Evolutionary conservation across 345 rosid genomes (phyloP).

Genomic region (Gossypium mustelinum): DNA sequence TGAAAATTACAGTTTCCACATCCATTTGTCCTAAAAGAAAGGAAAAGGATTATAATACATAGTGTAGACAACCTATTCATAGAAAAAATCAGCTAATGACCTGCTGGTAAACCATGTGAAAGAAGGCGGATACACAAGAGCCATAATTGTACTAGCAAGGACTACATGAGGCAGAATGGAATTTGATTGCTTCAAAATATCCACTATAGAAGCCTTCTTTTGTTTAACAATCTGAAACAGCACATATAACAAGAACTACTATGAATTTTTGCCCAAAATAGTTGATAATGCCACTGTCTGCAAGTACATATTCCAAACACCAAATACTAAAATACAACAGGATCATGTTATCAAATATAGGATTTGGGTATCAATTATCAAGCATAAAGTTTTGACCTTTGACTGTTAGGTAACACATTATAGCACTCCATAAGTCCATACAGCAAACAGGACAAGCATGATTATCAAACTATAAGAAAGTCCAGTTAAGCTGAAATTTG

Average conservation of each 20-base stretch:
- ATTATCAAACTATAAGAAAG: background rate
- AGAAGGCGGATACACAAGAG: conserved; percentile 88
- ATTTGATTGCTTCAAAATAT: conserved; percentile 68
- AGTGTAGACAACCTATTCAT: conserved; percentile 7
- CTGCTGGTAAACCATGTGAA: conserved; percentile 95
- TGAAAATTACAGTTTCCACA: background rate
- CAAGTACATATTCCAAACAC: background rate
- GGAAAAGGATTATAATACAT: background rate
- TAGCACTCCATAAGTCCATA: background rate
- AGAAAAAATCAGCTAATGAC: conserved; percentile 26
- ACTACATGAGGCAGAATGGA: conserved; percentile 81
- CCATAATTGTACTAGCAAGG: conserved; percentile 78
- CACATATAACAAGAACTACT: conserved; percentile 6
- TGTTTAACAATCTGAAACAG: conserved; percentile 32
- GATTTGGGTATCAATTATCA: background rate
- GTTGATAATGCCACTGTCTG: background rate
- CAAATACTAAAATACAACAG: background rate
- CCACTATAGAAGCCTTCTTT: conserved; percentile 38
- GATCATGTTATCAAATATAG: conserved; percentile 10
- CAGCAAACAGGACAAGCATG: background rate
- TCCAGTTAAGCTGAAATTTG: background rate
- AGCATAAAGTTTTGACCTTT: conserved; percentile 8
- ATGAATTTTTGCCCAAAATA: background rate
- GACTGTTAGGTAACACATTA: background rate
- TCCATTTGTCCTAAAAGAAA: background rate